Base-by-base conservation (phyloP, 2,329 filamentous ascomycete genomes). In the Fonsecaea nubica region DNA sequence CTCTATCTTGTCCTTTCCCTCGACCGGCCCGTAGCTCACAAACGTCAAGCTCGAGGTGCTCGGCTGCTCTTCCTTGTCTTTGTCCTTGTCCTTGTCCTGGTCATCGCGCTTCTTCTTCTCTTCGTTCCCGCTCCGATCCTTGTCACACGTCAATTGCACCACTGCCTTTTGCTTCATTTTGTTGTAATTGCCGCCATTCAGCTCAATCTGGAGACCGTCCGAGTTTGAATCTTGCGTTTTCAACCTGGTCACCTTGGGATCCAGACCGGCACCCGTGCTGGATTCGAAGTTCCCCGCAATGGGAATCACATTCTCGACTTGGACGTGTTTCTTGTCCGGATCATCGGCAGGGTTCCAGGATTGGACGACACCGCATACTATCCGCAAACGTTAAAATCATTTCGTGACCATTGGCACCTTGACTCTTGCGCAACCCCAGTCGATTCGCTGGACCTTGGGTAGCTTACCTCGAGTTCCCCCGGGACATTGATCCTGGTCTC, bases 71-170 rank as follows among this genome's bases (percentile, higher is more conserved):
- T 74, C 73, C 7, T 74, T 74, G 36, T 69, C 70, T 12, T 68
- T 59, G 12, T 61, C 33, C 7, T 48, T 50, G 13, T 55, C 48
- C 10, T 45, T 55, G 35, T 54, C 48, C 60, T 67, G 21, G 18
- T 72, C 74, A 64, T 71, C 74, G 40, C 68, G 71, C 36, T 68
- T 70, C 25, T 74, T 70, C 62, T 68, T 66, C 57, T 72, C 62
- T 42, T 70, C 93, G 6, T 90, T 84, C 0, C 93, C 93, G 8
- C 88, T 89, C 71, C 86, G 84, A 1, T 90, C 84, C 35, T 80
- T 82, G 75, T 96, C 90, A 79, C 95, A 99, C 21, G 93, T 77
- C 72, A 98, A 93, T 74, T 96, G 91, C 62, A 98, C 86, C 9
- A 96, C 85, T 3, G 93, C 92, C 74, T 87, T 89, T 77, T 96